These are phyloP conservation scores for Penicillium steckii DNA, from an alignment of 495 filamentous ascomycete species.

Conservation along the genomic window DNA sequence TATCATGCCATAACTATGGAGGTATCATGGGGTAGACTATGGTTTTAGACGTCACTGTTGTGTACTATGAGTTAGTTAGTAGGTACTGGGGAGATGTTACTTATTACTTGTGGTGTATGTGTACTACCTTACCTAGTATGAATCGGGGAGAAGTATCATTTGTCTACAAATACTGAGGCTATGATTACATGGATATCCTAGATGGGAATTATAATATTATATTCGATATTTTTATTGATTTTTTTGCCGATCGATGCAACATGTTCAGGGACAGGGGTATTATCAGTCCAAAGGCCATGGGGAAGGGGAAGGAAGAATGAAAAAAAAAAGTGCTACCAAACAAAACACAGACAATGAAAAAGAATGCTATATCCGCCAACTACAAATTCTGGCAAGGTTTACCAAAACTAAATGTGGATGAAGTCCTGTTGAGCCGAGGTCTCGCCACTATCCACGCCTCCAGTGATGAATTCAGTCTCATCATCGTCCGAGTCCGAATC, in stretches of 20 bases:
- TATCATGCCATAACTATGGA: too few relatives aligned
- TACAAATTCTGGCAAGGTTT: neutral
- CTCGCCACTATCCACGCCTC: constrained; percentile 48
- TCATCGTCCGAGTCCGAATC: constrained; percentile 87
- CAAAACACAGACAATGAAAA: neutral
- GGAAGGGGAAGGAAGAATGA: neutral
- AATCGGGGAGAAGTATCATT: too few relatives aligned
- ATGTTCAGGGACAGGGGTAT: neutral
- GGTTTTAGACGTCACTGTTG: too few relatives aligned
- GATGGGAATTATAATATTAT: neutral
- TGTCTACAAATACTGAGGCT: too few relatives aligned
- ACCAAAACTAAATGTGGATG: constrained; percentile 50
- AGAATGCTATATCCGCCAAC: neutral
- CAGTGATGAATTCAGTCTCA: constrained; percentile 50
- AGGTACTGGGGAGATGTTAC: too few relatives aligned
- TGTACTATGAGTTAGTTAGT: too few relatives aligned
- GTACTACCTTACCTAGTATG: too few relatives aligned
- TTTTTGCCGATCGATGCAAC: neutral
- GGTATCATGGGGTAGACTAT: too few relatives aligned
- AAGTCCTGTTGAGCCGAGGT: constrained; percentile 68
- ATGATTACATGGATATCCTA: too few relatives aligned
- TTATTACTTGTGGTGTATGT: too few relatives aligned
- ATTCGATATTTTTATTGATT: neutral
- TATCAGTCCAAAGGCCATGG: neutral
- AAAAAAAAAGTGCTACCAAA: neutral